Evolutionary conservation across 2,329 filamentous ascomycete species (phyloP), one percentile per base, ranked within the genome.

Genomic region (Didymella exigua): DNA sequence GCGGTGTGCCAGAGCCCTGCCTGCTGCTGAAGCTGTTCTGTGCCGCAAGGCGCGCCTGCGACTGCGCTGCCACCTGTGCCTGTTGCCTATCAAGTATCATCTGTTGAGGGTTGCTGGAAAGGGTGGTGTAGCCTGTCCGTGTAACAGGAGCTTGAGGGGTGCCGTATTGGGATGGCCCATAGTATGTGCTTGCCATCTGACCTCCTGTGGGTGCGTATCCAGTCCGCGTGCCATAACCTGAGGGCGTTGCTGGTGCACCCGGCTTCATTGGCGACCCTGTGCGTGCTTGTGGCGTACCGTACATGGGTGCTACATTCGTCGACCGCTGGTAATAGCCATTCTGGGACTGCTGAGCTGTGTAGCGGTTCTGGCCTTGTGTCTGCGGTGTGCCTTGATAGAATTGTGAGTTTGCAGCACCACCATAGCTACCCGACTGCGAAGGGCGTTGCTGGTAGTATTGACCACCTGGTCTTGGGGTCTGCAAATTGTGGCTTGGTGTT

Each of bases 221-320:
- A 31, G 70, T 61, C 10, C 71, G 67, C 29, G 71, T 52, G 7
- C 61, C 63, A 40, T 70, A 72, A 19, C 43, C 60, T n/a, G 68
- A 51, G n/a, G 66, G 67, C 19, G 62, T 52, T 23, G 63, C 56
- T 21, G 52, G 46, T 14, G 65, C 62, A n/a, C 54, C 65, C 11
- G 60, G 58, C 49, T 76, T 76, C n/a, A 76, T 62, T 4, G 74
- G 74, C n/a, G 73, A 75, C 1, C 49, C 69, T 26, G 66, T 74
- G 33, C 69, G 72, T 44, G 64, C 60, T 43, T 72, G 72, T 8
- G 68, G 65, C 43, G 66, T 69, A 18, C 58, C 66, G 48, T 74
- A 75, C 62, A 73, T 68, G 2, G 71, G 68, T 6, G 70, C 67
- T 6, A 69, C 67, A 33, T 68, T 70, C 36, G 72, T 70, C 16